Conservation (phyloP, 306 rosid species). For the Cicer cuneatum region DNA sequence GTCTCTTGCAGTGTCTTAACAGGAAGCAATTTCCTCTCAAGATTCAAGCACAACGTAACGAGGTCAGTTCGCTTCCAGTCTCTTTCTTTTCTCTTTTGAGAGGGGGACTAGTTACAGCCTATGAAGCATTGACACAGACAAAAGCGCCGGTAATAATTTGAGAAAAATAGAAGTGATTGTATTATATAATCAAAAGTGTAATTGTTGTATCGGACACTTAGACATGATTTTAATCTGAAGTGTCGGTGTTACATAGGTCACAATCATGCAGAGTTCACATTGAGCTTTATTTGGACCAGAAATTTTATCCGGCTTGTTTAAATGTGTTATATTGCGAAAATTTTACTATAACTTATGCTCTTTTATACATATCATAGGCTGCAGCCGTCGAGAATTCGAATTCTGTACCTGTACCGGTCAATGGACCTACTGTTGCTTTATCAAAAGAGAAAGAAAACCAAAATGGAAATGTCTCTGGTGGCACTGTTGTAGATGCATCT, state of each 20-base stretch:
- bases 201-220: too few relatives aligned
- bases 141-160: too few relatives aligned
- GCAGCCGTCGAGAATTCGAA: slow-evolving; percentile 57
- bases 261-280: not conserved
- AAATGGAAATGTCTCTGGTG: slow-evolving; percentile 40
- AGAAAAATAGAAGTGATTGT: too few relatives aligned
- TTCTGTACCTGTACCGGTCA: slow-evolving; percentile 57
- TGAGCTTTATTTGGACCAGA: not conserved
- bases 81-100: not conserved
- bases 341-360: slow-evolving; percentile 8
- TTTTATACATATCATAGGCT: slow-evolving; percentile 55
- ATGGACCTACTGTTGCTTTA: slow-evolving; percentile 50
- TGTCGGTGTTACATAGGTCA: too few relatives aligned
- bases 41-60: slow-evolving; percentile 53
- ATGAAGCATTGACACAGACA: too few relatives aligned
- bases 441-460: slow-evolving; percentile 50
- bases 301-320: slow-evolving; percentile 22
- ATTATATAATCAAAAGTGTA: too few relatives aligned
- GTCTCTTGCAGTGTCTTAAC: slow-evolving; percentile 58
- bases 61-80: slow-evolving; percentile 41
- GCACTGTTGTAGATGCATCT: slow-evolving; percentile 52
- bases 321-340: slow-evolving; percentile 1
- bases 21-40: slow-evolving; percentile 57
- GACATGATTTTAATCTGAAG: too few relatives aligned
- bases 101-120: too few relatives aligned